These are phyloP conservation scores for Paraconiothyrium brasiliense DNA, from an alignment of 2,329 filamentous ascomycete genomes.

Conservation along the genomic window DNA sequence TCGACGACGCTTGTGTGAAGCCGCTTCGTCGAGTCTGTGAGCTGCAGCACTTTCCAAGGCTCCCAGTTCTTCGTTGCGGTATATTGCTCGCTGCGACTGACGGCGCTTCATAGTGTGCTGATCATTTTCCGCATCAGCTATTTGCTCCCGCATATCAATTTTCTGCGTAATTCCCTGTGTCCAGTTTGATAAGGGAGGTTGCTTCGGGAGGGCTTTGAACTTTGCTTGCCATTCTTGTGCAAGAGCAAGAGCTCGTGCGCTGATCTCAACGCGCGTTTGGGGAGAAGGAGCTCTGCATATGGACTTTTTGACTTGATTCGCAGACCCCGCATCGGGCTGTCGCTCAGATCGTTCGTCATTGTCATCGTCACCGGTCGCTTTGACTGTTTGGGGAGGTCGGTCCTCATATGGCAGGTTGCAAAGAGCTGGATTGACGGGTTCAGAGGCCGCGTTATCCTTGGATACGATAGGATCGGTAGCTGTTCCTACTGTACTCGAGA, in stretches of 20 bases:
- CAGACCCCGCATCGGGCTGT: too few relatives aligned
- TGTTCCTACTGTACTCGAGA: background rate
- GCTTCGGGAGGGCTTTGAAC: background rate
- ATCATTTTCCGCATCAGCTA: background rate
- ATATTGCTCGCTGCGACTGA: background rate
- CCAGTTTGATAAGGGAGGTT: background rate
- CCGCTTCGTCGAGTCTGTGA: background rate
- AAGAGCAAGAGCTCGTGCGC: constrained; percentile 2
- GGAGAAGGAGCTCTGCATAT: background rate
- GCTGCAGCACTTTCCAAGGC: background rate
- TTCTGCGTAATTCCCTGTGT: too few relatives aligned
- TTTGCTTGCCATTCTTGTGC: constrained; percentile 10
- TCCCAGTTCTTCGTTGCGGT: background rate
- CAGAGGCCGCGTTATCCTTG: background rate
- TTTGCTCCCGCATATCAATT: background rate
- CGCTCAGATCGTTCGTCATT: background rate
- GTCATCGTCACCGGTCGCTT: background rate
- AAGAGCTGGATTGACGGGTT: background rate
- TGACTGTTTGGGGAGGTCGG: background rate
- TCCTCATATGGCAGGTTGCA: background rate
- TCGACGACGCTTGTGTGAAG: constrained; percentile 1
- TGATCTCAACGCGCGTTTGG: background rate
- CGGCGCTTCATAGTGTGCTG: background rate
- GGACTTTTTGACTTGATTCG: background rate
- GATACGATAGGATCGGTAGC: background rate